phyloP scores from a whole-genome alignment of 495 filamentous ascomycete genomes.

The Durotheca rogersii region DNA sequence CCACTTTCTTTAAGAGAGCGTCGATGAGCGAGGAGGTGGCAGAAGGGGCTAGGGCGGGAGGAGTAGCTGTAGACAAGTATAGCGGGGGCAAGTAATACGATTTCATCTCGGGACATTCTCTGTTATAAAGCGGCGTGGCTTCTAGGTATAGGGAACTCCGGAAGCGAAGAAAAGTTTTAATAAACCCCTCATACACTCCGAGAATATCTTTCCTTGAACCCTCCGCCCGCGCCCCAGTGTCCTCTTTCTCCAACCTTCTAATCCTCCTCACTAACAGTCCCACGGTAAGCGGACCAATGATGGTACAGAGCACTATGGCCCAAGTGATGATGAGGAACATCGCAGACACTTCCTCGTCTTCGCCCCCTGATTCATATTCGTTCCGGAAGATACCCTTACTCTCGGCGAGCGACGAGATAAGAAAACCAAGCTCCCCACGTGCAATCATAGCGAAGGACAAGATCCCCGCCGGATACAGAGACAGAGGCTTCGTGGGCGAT shows the following conservation, averaged over 20 bases:
- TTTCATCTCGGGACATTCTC: too few relatives aligned
- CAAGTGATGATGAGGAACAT: conserved; percentile 68
- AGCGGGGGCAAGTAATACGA: too few relatives aligned
- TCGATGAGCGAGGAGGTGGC: too few relatives aligned
- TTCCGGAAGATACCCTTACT: conserved; percentile 56
- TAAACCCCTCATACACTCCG: conserved; percentile 35
- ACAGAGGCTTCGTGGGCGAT: conserved; percentile 47
- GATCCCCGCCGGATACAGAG: conserved; percentile 61
- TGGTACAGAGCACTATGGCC: conserved; percentile 74
- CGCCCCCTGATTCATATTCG: conserved; percentile 39
- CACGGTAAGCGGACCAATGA: conserved; percentile 68
- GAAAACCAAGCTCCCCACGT: conserved; percentile 75
- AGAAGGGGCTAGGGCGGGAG: too few relatives aligned
- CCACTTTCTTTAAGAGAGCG: too few relatives aligned
- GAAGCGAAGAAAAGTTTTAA: too few relatives aligned
- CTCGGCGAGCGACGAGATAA: conserved; percentile 70
- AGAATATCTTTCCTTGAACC: conserved; percentile 21
- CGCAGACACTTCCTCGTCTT: conserved; percentile 39
- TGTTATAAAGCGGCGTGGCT: too few relatives aligned
- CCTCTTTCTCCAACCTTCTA: conserved; percentile 27
- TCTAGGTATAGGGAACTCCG: too few relatives aligned
- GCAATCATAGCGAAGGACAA: conserved; percentile 68
- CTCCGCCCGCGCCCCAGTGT: conserved; percentile 3
- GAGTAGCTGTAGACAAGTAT: too few relatives aligned
- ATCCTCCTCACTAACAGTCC: conserved; percentile 57